Conservation (phyloP, 2,329 filamentous ascomycete genomes). For the Ustulina deusta region DNA sequence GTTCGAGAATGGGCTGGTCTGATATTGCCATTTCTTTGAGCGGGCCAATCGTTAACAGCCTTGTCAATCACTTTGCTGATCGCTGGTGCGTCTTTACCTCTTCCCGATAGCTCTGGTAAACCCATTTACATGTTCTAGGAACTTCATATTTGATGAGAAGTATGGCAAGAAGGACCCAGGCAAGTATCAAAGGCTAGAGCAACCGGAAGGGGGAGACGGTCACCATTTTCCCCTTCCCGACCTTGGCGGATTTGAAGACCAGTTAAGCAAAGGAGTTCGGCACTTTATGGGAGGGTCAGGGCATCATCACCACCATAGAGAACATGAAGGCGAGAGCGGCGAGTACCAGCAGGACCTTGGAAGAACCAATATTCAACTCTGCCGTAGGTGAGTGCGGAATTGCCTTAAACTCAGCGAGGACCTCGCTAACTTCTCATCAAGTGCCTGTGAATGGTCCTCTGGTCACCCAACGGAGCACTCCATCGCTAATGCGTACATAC, state of each 20-base stretch:
- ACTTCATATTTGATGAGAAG: constrained; percentile 88
- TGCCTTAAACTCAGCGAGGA: neutral
- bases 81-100: constrained; percentile 70
- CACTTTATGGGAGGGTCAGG: constrained; percentile 55
- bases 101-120: neutral
- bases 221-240: constrained; percentile 31
- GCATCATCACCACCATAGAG: constrained; percentile 39
- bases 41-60: constrained; percentile 79
- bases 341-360: constrained; percentile 49
- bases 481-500: constrained; percentile 85
- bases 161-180: constrained; percentile 68
- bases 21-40: constrained; percentile 83
- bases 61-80: constrained; percentile 83
- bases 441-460: constrained; percentile 64
- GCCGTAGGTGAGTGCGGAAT: constrained; percentile 57
- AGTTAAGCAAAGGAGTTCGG: constrained; percentile 57
- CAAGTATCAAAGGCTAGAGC: constrained; percentile 59
- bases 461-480: constrained; percentile 74
- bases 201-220: constrained; percentile 37
- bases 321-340: constrained; percentile 14
- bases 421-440: constrained; percentile 43
- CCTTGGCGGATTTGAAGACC: constrained; percentile 59
- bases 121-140: constrained; percentile 59
- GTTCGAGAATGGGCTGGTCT: constrained; percentile 92
- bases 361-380: constrained; percentile 60